Evolutionary conservation across 1,139 yeast genomes (phyloP), one percentile per base, ranked within the genome.

Genomic region (Nakaseomyces bracarensis): DNA sequence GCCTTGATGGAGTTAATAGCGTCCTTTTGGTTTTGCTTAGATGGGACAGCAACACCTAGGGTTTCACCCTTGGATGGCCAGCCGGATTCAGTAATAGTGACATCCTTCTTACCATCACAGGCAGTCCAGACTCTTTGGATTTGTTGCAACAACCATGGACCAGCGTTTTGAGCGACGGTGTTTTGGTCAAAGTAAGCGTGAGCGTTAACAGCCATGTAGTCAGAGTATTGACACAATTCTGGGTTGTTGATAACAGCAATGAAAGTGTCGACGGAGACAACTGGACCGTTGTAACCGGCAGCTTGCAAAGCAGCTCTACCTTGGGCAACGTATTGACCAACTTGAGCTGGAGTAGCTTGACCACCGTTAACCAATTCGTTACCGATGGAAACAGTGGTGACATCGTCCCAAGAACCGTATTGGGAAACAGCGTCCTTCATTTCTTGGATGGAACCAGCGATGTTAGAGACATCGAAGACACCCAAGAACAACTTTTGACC

Each of bases 161-260:
- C 94, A 28, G 91, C 75, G 53, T 77, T 69, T 7, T 66, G 66
- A 50, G 91, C 86, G 46, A 64, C 67, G 43, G 81, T 77, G 56
- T 73, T 66, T 58, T 83, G 81, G 64, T 81, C 87, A 69, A 83
- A 82, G 75, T 70, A 82, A 53, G 91, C 82, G 64, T 82, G 94
- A 44, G 83, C 82, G 64, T 82, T 82, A 53, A 81, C 82, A 23
- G 91, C 91, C 65, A 82, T 70, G 71, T 81, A 82, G 65, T 82
- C 93, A 26, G 87, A 80, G 57, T 68, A 64, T 40, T 70, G 65
- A 70, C 94, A 83, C 62, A 82, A 72, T 30, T 67, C 80, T 48
- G 87, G 81, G 73, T 82, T 80, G 66, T 71, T 70, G 49, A 76
- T 70, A 51, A 79, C 78, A 39, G 93, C 89, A 54, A 77, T 76